These are phyloP conservation scores for Rusavskia elegans DNA, from an alignment of 495 filamentous ascomycete species.

Conservation along the genomic window DNA sequence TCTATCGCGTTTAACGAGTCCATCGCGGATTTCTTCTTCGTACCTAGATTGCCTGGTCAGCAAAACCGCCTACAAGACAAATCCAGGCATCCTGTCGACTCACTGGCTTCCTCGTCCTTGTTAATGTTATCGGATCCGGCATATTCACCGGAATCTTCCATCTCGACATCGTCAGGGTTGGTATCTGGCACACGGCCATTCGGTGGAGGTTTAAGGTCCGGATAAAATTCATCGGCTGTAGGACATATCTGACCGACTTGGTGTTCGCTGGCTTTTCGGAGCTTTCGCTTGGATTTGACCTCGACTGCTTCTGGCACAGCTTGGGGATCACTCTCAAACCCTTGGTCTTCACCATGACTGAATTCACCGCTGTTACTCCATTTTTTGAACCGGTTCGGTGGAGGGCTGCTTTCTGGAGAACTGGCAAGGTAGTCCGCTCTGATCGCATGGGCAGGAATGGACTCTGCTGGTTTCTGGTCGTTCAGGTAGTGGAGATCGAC, in stretches of 20 bases:
- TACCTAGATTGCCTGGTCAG: constrained; percentile 34
- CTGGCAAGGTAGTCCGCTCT: too few relatives aligned
- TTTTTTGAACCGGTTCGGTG: neutral
- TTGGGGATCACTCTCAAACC: neutral
- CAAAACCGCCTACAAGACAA: neutral
- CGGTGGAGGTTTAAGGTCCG: neutral
- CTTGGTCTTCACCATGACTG: neutral
- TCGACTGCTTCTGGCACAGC: neutral
- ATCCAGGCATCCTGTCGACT: constrained; percentile 16
- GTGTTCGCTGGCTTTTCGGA: constrained; percentile 24
- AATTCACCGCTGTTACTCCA: neutral
- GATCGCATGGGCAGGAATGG: too few relatives aligned
- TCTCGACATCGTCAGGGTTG: constrained; percentile 23
- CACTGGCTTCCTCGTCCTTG: constrained; percentile 65
- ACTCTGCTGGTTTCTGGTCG: constrained; percentile 9
- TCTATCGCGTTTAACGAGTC: constrained; percentile 66
- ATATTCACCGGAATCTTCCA: constrained; percentile 25
- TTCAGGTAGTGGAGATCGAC: constrained; percentile 24
- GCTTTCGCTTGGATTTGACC: constrained; percentile 29
- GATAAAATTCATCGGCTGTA: neutral
- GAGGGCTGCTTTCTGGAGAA: too few relatives aligned
- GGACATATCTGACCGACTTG: constrained; percentile 6
- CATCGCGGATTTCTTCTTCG: constrained; percentile 65
- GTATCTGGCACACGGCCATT: constrained; percentile 4
- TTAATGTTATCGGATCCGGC: constrained; percentile 33